Conservation (phyloP, 768 basidiomycete species). For the Pisolithus tinctorius region DNA sequence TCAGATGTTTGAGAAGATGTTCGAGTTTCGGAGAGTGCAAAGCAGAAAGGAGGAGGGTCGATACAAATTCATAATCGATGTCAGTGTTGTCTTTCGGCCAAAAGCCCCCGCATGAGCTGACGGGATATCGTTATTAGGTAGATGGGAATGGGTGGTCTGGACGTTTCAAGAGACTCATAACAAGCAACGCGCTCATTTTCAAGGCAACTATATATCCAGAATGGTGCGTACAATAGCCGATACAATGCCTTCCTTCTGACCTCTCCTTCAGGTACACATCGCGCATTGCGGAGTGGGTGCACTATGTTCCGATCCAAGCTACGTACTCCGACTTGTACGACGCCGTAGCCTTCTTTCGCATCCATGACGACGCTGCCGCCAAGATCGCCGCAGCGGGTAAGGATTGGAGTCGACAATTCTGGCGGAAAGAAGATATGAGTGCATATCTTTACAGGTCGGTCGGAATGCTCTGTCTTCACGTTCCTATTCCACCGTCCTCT, state of each 20-base stretch:
- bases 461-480: background rate
- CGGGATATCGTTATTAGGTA: slow-evolving; percentile 25
- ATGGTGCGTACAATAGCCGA: slow-evolving; percentile 35
- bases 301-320: slow-evolving; percentile 64
- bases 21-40: slow-evolving; percentile 44
- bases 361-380: slow-evolving; percentile 52
- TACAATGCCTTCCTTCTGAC: background rate
- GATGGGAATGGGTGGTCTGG: slow-evolving; percentile 60
- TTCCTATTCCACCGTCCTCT: background rate
- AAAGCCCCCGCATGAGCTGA: background rate
- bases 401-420: slow-evolving; percentile 50
- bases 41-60: slow-evolving; percentile 39
- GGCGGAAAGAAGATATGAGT: slow-evolving; percentile 54
- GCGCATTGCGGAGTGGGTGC: slow-evolving; percentile 55
- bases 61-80: slow-evolving; percentile 58
- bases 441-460: slow-evolving; percentile 54
- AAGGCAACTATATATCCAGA: slow-evolving; percentile 64
- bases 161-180: slow-evolving; percentile 53
- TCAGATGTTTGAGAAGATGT: slow-evolving; percentile 36
- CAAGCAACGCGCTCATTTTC: slow-evolving; percentile 50
- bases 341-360: slow-evolving; percentile 64
- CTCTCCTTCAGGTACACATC: slow-evolving; percentile 37
- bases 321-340: slow-evolving; percentile 68
- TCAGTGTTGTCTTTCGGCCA: slow-evolving; percentile 20
- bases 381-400: slow-evolving; percentile 52